Conservation (phyloP, 2,329 filamentous ascomycete genomes). For the Ustulina deusta region DNA sequence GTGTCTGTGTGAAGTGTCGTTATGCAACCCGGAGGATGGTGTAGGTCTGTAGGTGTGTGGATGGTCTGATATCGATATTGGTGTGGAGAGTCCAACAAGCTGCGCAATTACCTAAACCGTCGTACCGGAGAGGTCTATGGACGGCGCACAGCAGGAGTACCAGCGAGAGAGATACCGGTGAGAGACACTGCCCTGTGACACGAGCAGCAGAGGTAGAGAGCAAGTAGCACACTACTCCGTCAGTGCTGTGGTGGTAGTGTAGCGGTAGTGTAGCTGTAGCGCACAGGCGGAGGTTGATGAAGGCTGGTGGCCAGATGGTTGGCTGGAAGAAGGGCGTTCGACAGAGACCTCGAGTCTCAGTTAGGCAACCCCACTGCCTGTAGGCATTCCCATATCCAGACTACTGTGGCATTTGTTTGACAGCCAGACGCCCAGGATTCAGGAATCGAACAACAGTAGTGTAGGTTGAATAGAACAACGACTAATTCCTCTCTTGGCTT, state of each 20-base stretch:
- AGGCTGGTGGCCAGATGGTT: conserved; percentile 24
- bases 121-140: conserved; percentile 16
- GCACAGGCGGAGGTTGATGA: conserved; percentile 22
- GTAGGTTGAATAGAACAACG: not conserved
- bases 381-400: conserved; percentile 14
- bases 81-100: conserved; percentile 16
- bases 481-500: conserved; percentile 10
- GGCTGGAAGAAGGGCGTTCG: conserved; percentile 21
- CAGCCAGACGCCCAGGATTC: conserved; percentile 6
- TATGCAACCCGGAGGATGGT: conserved; percentile 27
- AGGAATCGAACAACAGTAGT: conserved; percentile 11
- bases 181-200: too few species aligned
- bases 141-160: conserved; percentile 9
- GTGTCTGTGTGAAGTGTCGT: conserved; percentile 23
- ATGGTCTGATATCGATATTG: conserved; percentile 31
- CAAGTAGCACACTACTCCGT: not conserved
- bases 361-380: conserved; percentile 26
- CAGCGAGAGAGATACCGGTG: not conserved
- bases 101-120: conserved; percentile 16
- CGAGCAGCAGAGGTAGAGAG: not conserved
- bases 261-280: conserved; percentile 16
- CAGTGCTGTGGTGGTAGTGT: conserved; percentile 10
- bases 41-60: conserved; percentile 13
- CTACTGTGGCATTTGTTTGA: conserved; percentile 21
- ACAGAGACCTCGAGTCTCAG: conserved; percentile 21